Evolutionary conservation across 352 stramenopile species (phyloP).

Genomic region (Phytophthora hybrid): DNA sequence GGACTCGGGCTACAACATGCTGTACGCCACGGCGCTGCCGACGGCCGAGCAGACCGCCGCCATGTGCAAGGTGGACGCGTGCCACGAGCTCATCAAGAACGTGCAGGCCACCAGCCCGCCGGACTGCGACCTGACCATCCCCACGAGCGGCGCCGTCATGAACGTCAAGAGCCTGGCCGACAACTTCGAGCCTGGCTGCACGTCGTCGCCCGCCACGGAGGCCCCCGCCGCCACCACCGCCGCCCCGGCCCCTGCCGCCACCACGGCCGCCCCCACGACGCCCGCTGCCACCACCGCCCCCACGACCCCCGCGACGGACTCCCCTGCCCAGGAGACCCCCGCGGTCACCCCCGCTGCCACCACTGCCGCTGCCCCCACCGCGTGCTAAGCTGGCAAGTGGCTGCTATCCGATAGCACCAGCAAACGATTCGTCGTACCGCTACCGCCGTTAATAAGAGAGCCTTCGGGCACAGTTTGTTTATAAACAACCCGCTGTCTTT

Average conservation of each 20-base stretch:
- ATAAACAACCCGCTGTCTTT: constrained; percentile 12
- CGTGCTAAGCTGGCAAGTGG: constrained; percentile 34
- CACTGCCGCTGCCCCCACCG: constrained; percentile 21
- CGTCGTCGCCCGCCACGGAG: constrained; percentile 17
- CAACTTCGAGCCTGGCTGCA: constrained; percentile 41
- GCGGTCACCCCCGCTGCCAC: constrained; percentile 14
- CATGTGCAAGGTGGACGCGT: constrained; percentile 48
- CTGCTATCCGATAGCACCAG: constrained; percentile 24
- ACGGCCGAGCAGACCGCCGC: constrained; percentile 41
- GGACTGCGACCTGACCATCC: constrained; percentile 50
- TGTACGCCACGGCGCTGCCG: constrained; percentile 39
- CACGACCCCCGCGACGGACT: background rate
- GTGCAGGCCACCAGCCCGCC: constrained; percentile 40
- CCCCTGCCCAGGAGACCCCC: background rate
- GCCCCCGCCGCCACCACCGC: constrained; percentile 10
- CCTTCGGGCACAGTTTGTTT: constrained; percentile 30
- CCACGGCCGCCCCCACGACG: constrained; percentile 7
- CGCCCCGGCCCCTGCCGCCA: constrained; percentile 8
- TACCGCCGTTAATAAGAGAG: constrained; percentile 35
- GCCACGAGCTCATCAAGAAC: constrained; percentile 45
- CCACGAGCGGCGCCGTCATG: constrained; percentile 45
- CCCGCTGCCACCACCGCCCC: constrained; percentile 1
- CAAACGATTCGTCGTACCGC: constrained; percentile 29
- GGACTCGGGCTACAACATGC: constrained; percentile 48
- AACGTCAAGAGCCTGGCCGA: constrained; percentile 49